Percentiles rank a stretch among this genome's conserved stretches.
Conservation (phyloP, 2,329 filamentous ascomycete genomes). For the Fusarium verrucosum region DNA sequence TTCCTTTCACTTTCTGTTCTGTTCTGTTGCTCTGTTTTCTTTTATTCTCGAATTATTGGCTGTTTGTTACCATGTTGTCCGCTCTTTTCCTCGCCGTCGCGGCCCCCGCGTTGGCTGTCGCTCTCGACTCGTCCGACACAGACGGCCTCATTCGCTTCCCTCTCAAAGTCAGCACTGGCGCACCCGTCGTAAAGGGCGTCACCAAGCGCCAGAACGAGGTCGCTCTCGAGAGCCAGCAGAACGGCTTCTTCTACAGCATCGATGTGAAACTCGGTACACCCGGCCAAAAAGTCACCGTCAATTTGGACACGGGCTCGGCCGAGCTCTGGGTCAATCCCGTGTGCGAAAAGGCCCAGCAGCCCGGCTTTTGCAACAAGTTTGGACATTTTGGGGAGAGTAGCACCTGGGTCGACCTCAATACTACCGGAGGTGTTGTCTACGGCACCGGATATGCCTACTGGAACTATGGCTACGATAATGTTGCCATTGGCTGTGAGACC, state of each 20-base stretch:
- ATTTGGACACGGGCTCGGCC: constrained; percentile 54
- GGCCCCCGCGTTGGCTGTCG: constrained; percentile 42
- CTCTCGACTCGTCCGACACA: constrained; percentile 21
- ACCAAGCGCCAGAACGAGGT: constrained; percentile 46
- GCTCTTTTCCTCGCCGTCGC: constrained; percentile 45
- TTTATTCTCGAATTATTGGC: neutral
- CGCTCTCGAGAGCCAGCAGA: constrained; percentile 39
- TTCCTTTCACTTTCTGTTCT: neutral
- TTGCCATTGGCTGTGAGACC: constrained; percentile 48
- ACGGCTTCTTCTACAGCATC: constrained; percentile 52
- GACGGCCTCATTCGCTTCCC: constrained; percentile 46
- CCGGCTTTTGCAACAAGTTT: constrained; percentile 42
- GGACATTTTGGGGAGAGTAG: constrained; percentile 47
- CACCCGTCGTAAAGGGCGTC: constrained; percentile 42
- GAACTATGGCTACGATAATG: constrained; percentile 49
- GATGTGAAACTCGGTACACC: constrained; percentile 52
- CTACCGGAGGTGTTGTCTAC: constrained; percentile 44
- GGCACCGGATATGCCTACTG: constrained; percentile 48
- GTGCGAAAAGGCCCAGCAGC: constrained; percentile 47
- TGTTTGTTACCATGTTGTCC: constrained; percentile 42
- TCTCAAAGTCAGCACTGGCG: constrained; percentile 43
- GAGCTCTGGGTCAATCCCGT: constrained; percentile 56
- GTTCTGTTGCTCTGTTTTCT: neutral
- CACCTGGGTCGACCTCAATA: constrained; percentile 44
- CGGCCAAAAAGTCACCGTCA: constrained; percentile 50